Evolutionary conservation across 306 rosid genomes (phyloP), one percentile per base, ranked within the genome.

Genomic region (Crataegus laevigata): DNA sequence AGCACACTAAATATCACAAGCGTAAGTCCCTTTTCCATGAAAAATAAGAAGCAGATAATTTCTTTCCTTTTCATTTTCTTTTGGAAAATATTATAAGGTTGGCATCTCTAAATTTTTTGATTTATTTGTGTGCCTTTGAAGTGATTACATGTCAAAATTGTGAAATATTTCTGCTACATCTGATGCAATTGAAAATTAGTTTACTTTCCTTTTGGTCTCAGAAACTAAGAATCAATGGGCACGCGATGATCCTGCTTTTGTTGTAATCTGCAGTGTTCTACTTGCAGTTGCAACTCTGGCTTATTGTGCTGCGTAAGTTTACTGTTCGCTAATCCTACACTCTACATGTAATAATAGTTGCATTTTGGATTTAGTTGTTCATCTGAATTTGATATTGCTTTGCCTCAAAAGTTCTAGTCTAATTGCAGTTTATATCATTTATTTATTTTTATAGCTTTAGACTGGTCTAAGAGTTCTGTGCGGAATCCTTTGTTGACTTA

Each of bases 151-250:
- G 15, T 52, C 8, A 12, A 47, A 69, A n/a, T 29, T 67, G 43
- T 51, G 26, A 52, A 60, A 36, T 54, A 57, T 11, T 63, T 65
- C 54, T 64, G 55, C 71, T 69, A 66, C 29, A 28, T 15, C 2
- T 32, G 36, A 67, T 21, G 21, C 45, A 58, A 43, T 47, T 58
- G 69, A 68, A 72, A 65, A 64, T 21, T 72, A 55, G 22, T 81
- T 47, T 78, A 29, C 65, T 60, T 70, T 34, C 68, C 32, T 71
- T 86, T 68, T 80, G 78, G 73, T 80, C 73, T 82, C 94, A 96
- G 99, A 96, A 90, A 96, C 99, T 86, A 96, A 96, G 93, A 96
- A 96, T 75, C 99, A 96, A 83, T 96, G 99, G 99, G 98, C 99
- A 71, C 99, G 99, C 30, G 99, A 96, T 57, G 99, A 96, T 80